phyloP scores from a whole-genome alignment of 2,329 filamentous ascomycete genomes.

The Berkeleyomyces rouxiae region DNA sequence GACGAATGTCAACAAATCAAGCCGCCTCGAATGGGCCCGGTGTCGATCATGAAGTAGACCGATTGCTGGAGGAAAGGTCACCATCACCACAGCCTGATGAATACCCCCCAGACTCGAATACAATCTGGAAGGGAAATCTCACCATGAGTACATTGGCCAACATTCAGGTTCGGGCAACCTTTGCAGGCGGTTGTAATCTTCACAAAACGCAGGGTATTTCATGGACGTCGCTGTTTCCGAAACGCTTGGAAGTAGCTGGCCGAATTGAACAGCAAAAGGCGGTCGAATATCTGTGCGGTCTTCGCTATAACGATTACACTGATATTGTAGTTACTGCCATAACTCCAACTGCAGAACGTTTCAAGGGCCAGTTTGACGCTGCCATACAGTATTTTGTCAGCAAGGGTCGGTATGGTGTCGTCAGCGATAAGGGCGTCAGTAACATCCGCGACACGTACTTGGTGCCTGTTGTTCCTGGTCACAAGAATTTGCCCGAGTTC shows the following conservation, averaged over 20 bases:
- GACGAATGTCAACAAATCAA: conserved; percentile 30
- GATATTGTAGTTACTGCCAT: conserved; percentile 73
- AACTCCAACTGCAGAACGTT: conserved; percentile 43
- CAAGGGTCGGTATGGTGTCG: conserved; percentile 73
- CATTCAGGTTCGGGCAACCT: conserved; percentile 61
- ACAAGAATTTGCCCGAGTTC: conserved; percentile 61
- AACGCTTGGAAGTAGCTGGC: conserved; percentile 53
- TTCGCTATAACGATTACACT: conserved; percentile 65
- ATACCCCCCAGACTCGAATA: conserved; percentile 63
- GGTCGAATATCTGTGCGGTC: conserved; percentile 76
- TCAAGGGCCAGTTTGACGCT: conserved; percentile 48
- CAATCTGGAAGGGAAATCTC: conserved; percentile 63
- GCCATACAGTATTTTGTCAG: conserved; percentile 78
- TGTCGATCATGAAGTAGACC: conserved; percentile 78
- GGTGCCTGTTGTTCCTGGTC: conserved; percentile 63
- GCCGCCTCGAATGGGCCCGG: conserved; percentile 38
- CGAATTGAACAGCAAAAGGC: conserved; percentile 70
- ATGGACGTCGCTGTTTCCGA: conserved; percentile 63
- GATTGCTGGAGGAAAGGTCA: conserved; percentile 53
- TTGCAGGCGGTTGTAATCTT: conserved; percentile 72
- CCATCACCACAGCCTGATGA: conserved; percentile 24
- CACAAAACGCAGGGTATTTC: conserved; percentile 27
- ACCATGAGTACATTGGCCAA: conserved; percentile 63
- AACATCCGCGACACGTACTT: conserved; percentile 85
- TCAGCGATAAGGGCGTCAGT: conserved; percentile 56